Conservation (phyloP, 805 yeast genomes). For the Myxozyma udenii region DNA sequence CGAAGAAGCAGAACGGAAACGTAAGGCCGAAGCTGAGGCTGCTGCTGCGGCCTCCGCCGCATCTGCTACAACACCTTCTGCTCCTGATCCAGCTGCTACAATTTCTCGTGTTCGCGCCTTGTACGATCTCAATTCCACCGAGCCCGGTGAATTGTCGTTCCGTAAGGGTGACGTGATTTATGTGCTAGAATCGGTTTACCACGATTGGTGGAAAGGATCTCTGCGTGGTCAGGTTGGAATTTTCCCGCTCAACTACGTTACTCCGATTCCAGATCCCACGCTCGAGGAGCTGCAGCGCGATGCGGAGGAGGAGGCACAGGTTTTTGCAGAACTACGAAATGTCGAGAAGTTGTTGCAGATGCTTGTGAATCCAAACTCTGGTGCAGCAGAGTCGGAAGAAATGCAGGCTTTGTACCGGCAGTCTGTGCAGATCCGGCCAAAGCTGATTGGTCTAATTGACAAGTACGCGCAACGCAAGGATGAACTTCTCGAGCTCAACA, state of each 20-base stretch:
- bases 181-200: constrained; percentile 80
- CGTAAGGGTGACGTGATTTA: constrained; percentile 82
- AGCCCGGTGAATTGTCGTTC: constrained; percentile 84
- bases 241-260: constrained; percentile 88
- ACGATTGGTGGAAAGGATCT: constrained; percentile 96
- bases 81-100: constrained; percentile 34
- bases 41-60: constrained; percentile 1
- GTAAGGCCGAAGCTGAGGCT: constrained; percentile 10
- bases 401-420: constrained; percentile 71
- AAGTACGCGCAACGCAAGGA: constrained; percentile 73
- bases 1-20: constrained; percentile 6
- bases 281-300: constrained; percentile 57
- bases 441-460: constrained; percentile 70
- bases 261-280: constrained; percentile 67
- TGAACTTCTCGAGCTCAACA: constrained; percentile 69
- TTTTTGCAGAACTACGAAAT: constrained; percentile 55
- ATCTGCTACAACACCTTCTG: constrained; percentile 4
- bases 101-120: constrained; percentile 75
- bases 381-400: constrained; percentile 56
- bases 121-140: constrained; percentile 73
- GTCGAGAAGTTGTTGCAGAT: constrained; percentile 68
- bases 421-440: constrained; percentile 68
- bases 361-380: constrained; percentile 43
- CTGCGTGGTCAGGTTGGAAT: constrained; percentile 78
- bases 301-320: constrained; percentile 47